Evolutionary conservation across 1,139 yeast species (phyloP).

Genomic region (Sugiyamaella japonica): DNA sequence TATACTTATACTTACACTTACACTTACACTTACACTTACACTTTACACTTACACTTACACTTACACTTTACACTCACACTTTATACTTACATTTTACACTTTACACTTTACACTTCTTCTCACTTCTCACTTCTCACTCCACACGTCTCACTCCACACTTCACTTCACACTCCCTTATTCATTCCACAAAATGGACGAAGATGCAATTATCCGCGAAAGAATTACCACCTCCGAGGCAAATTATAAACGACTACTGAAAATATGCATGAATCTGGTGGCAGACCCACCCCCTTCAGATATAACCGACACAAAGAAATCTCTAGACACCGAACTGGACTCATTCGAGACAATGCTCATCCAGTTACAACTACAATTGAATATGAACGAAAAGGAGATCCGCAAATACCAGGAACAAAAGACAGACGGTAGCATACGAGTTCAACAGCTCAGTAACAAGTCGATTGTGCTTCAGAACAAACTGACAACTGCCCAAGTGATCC

Average conservation of each 20-base stretch:
- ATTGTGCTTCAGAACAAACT: slow-evolving; percentile 31
- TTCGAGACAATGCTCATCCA: slow-evolving; percentile 31
- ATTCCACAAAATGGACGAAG: slow-evolving; percentile 25
- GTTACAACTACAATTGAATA: slow-evolving; percentile 33
- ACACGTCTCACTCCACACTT: too few species aligned
- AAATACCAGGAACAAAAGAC: slow-evolving; percentile 27
- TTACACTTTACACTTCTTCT: too few species aligned
- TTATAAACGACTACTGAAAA: slow-evolving; percentile 29
- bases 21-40: too few species aligned
- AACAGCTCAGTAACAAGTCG: slow-evolving; percentile 26
- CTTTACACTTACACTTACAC: too few species aligned
- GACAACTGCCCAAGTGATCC: slow-evolving; percentile 29
- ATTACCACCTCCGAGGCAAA: slow-evolving; percentile 32
- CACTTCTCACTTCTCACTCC: too few species aligned
- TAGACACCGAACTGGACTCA: slow-evolving; percentile 28
- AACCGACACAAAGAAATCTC: slow-evolving; percentile 9
- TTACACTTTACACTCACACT: too few species aligned
- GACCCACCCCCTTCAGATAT: slow-evolving; percentile 6
- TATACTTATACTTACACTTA: too few species aligned
- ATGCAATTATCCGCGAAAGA: slow-evolving; percentile 32
- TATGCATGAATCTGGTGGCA: slow-evolving; percentile 20
- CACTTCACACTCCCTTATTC: background rate
- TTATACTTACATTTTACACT: too few species aligned
- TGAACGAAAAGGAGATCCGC: slow-evolving; percentile 31
- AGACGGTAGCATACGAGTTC: slow-evolving; percentile 23